Evolutionary conservation across 2,329 filamentous ascomycete genomes (phyloP).

Genomic region (Fusarium buxicola): DNA sequence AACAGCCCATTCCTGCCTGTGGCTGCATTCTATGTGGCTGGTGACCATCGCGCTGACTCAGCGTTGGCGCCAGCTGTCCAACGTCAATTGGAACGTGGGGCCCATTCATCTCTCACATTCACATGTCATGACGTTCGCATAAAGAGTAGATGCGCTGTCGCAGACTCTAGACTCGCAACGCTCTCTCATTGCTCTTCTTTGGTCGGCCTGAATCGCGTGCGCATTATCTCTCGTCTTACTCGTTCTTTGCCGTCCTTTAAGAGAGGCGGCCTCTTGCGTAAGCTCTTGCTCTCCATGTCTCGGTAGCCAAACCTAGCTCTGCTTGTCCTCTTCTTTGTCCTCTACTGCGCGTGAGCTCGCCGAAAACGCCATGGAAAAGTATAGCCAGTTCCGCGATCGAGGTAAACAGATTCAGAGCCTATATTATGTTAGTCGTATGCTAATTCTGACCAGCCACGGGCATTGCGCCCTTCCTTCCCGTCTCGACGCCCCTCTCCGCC

Average conservation of each 20-base stretch:
- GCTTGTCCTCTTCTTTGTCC: slow-evolving; percentile 22
- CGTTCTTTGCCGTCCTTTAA: background rate
- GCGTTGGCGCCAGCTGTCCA: background rate
- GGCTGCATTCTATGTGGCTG: slow-evolving; percentile 12
- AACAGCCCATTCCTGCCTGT: background rate
- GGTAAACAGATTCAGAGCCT: slow-evolving; percentile 61
- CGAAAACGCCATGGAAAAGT: slow-evolving; percentile 81
- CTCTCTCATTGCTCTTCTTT: slow-evolving; percentile 13
- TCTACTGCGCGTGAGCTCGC: slow-evolving; percentile 13
- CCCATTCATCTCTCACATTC: slow-evolving; percentile 27
- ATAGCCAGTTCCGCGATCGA: slow-evolving; percentile 91
- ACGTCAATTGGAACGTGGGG: slow-evolving; percentile 30
- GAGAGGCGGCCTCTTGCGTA: slow-evolving; percentile 13
- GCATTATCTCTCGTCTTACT: background rate
- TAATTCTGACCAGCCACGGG: slow-evolving; percentile 76
- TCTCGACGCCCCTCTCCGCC: slow-evolving; percentile 72
- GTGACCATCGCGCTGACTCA: slow-evolving; percentile 18
- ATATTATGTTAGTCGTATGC: slow-evolving; percentile 19
- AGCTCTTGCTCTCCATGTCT: slow-evolving; percentile 37
- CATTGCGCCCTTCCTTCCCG: slow-evolving; percentile 94
- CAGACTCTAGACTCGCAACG: slow-evolving; percentile 33
- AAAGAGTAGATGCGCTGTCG: slow-evolving; percentile 35
- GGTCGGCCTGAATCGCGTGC: slow-evolving; percentile 7
- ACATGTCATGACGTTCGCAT: slow-evolving; percentile 39
- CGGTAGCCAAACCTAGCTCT: slow-evolving; percentile 32